Evolutionary conservation across 2,329 filamentous ascomycete genomes (phyloP).

Genomic region (Zasmidium citrigriseum): DNA sequence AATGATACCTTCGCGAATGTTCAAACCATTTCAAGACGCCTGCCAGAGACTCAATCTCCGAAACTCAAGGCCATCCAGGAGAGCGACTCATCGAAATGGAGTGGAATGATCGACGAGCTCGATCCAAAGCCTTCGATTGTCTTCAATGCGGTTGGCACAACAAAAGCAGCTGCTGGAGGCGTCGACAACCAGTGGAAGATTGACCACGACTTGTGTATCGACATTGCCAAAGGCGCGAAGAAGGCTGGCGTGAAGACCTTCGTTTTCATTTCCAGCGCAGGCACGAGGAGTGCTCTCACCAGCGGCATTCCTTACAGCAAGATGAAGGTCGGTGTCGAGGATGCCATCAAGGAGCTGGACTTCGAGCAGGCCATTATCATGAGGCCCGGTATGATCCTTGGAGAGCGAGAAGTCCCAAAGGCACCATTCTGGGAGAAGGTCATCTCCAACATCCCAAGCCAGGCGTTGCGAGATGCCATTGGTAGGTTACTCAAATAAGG

Average conservation of each 20-base stretch:
- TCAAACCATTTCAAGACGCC: slow-evolving; percentile 21
- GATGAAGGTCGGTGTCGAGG: slow-evolving; percentile 42
- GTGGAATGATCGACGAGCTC: slow-evolving; percentile 8
- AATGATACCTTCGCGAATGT: slow-evolving; percentile 11
- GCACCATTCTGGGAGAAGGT: slow-evolving; percentile 24
- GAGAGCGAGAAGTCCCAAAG: slow-evolving; percentile 21
- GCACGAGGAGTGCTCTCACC: slow-evolving; percentile 33
- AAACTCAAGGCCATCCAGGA: slow-evolving; percentile 19
- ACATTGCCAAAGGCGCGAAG: slow-evolving; percentile 39
- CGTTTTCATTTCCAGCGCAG: slow-evolving; percentile 39
- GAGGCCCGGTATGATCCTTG: slow-evolving; percentile 40
- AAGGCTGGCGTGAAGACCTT: slow-evolving; percentile 38
- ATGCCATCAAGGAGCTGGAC: slow-evolving; percentile 37
- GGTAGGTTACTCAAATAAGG: slow-evolving; percentile 7
- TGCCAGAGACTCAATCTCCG: slow-evolving; percentile 10
- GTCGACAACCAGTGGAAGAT: slow-evolving; percentile 40
- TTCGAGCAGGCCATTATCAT: slow-evolving; percentile 41
- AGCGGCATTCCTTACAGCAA: slow-evolving; percentile 37
- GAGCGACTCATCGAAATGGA: slow-evolving; percentile 20
- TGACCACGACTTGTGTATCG: slow-evolving; percentile 40
- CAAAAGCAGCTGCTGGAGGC: slow-evolving; percentile 35
- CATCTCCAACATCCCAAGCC: slow-evolving; percentile 17
- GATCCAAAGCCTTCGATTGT: slow-evolving; percentile 16
- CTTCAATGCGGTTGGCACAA: slow-evolving; percentile 38
- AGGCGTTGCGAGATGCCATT: slow-evolving; percentile 16